Conservation (phyloP, 2,329 filamentous ascomycete species). For the Chrysoporthe puriensis region DNA sequence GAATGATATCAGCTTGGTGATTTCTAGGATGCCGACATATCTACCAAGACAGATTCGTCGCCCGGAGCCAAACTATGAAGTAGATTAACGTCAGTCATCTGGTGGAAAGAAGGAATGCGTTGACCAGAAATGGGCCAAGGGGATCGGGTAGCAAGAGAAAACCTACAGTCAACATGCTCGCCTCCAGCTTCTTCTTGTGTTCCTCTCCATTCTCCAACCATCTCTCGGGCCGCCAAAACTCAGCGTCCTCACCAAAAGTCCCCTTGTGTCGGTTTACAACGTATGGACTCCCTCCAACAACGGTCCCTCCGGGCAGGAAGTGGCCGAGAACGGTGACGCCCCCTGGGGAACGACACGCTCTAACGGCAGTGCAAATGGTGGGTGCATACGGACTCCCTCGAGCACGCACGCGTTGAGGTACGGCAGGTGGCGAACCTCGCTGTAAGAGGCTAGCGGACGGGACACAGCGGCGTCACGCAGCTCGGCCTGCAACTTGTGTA, state of each 20-base stretch:
- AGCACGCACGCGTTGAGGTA: constrained; percentile 36
- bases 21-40: too few species aligned
- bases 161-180: constrained; percentile 31
- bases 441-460: constrained; percentile 35
- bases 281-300: constrained; percentile 34
- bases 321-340: constrained; percentile 31
- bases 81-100: constrained; percentile 6
- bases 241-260: constrained; percentile 32
- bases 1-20: too few species aligned
- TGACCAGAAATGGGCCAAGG: neutral
- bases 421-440: constrained; percentile 35
- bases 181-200: constrained; percentile 26
- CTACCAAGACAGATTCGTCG: constrained; percentile 34
- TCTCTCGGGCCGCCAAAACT: constrained; percentile 33
- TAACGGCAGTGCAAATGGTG: constrained; percentile 34
- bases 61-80: constrained; percentile 33
- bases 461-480: constrained; percentile 34
- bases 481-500: constrained; percentile 35
- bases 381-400: constrained; percentile 36
- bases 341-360: constrained; percentile 35
- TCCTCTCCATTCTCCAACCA: constrained; percentile 30
- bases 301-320: constrained; percentile 33
- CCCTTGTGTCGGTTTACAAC: constrained; percentile 33
- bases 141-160: neutral
- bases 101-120: neutral